phyloP scores from a whole-genome alignment of 345 rosid genomes.

The Eucalyptus erythrocorys region DNA sequence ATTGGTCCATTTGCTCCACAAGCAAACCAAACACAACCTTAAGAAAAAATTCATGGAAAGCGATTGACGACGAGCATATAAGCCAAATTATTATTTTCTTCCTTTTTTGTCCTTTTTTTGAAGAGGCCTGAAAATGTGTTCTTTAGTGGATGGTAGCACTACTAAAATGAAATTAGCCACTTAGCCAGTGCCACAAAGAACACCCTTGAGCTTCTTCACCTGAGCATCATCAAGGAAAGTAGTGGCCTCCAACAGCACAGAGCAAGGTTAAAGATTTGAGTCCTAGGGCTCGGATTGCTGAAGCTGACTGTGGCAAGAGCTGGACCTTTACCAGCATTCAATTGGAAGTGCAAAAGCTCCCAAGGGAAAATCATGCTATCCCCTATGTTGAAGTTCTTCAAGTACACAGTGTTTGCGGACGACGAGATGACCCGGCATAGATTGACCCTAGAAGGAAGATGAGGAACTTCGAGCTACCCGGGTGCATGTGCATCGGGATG shows the following conservation, averaged over 20 bases:
- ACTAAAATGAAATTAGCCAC: no score
- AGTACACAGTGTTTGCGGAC: slow-evolving; percentile 43
- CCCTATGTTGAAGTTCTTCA: slow-evolving; percentile 31
- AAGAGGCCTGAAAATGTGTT: no score
- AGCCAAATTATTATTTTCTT: no score
- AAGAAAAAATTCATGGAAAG: no score
- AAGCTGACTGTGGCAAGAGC: slow-evolving; percentile 55
- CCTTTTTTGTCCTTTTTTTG: no score
- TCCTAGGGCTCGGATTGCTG: slow-evolving; percentile 59
- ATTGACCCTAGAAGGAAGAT: slow-evolving; percentile 45
- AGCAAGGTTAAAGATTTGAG: slow-evolving; percentile 57
- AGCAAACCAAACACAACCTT: no score
- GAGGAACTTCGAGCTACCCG: slow-evolving; percentile 49
- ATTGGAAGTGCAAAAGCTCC: slow-evolving; percentile 66
- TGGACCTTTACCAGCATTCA: slow-evolving; percentile 29
- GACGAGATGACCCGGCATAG: slow-evolving; percentile 60
- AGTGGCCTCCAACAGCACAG: slow-evolving; percentile 32
- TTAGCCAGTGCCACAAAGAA: slow-evolving; percentile 51
- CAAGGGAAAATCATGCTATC: slow-evolving; percentile 62
- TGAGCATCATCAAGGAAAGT: slow-evolving; percentile 38
- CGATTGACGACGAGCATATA: no score
- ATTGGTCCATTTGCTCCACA: no score
- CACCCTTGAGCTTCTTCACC: no score
- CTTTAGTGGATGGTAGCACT: no score
- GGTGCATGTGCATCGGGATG: slow-evolving; percentile 73